A percentile compares a stretch with the other conserved stretches of the same genome.
Evolutionary conservation across 2,329 filamentous ascomycete genomes (phyloP).

Genomic region (Daldinia eschscholtzii): DNA sequence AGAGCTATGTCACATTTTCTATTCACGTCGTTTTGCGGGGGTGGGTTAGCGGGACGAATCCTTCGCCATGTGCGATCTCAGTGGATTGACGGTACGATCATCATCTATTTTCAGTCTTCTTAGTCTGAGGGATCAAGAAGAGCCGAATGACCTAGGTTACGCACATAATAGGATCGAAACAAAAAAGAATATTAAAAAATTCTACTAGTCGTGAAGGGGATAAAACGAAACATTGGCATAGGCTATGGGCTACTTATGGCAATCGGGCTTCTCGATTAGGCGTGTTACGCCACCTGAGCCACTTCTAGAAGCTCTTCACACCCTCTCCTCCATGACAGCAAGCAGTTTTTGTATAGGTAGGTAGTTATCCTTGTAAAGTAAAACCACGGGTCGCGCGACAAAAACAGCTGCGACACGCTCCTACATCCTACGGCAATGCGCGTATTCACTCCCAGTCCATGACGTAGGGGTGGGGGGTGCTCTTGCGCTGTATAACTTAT

Average conservation of each 20-base stretch:
- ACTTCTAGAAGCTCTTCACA: constrained; percentile 25
- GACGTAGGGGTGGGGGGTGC: constrained; percentile 3
- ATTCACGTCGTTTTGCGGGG: constrained; percentile 9
- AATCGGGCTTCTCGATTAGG: neutral
- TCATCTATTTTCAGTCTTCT: constrained; percentile 3
- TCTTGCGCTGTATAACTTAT: constrained; percentile 12
- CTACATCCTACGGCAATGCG: constrained; percentile 3
- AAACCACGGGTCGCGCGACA: neutral
- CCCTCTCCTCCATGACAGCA: neutral
- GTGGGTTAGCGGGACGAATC: constrained; percentile 8
- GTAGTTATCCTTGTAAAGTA: neutral
- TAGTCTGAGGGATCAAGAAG: constrained; percentile 2
- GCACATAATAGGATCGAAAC: constrained; percentile 11
- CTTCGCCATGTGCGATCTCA: constrained; percentile 21
- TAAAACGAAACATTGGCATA: neutral
- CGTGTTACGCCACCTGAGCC: constrained; percentile 1
- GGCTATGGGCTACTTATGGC: neutral
- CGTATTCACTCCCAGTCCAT: constrained; percentile 5
- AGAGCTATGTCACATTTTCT: constrained; percentile 4
- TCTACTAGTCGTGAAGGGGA: neutral
- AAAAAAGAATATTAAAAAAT: neutral
- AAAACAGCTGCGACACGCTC: constrained; percentile 21
- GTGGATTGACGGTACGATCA: neutral
- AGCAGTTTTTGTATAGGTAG: neutral
- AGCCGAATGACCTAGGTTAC: neutral